Evolutionary conservation across 306 rosid genomes (phyloP), one percentile per base, ranked within the genome.

Genomic region (Corylus americana): DNA sequence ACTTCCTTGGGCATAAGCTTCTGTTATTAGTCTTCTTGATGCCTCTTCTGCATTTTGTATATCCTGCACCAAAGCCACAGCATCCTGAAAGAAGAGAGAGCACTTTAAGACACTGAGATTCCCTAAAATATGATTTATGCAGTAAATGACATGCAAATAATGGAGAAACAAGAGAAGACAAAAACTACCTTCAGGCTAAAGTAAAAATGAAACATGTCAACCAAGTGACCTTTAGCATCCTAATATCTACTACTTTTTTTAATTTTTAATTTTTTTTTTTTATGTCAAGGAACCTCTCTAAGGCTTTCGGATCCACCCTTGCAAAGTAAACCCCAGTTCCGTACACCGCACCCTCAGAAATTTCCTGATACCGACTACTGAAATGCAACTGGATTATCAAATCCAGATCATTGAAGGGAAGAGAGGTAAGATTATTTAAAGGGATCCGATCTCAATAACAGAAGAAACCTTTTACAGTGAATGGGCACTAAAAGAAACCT

Each of bases 1-100:
- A 85, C 98, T 93, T 74, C 98, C 98, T 45, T 89, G 85, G 1
- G 85, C 78, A 80, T 82, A 93, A 74, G 98, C 98, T 82, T 91
- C 95, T 85, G 89, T 83, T 55, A 85, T 85, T 18, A 93, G 93
- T 77, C 83, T 90, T 85, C 86, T 90, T 18, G 95, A 90, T 39
- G 98, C 94, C 78, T 81, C 88, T 81, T 93, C 98, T 54, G 98
- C 85, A 73, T 91, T 94, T 81, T 86, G 83, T 64, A 88, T 86
- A 76, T 81, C 90, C 80, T 89, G 90, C 59, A 93, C 92, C 74
- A 93, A 57, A 70, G 90, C 86, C 80, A 93, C 97, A 1, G 97
- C 90, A 48, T 93, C 98, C 98, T 93, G 90, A 71, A 37, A 70
- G 22, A 74, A 78, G 69, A 71, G 17, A 77, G 3, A 14, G 44